A percentile compares a stretch with the other conserved stretches of the same genome.
phyloP scores from a whole-genome alignment of 2,329 filamentous ascomycete genomes.

The Talaromyces sp. region DNA sequence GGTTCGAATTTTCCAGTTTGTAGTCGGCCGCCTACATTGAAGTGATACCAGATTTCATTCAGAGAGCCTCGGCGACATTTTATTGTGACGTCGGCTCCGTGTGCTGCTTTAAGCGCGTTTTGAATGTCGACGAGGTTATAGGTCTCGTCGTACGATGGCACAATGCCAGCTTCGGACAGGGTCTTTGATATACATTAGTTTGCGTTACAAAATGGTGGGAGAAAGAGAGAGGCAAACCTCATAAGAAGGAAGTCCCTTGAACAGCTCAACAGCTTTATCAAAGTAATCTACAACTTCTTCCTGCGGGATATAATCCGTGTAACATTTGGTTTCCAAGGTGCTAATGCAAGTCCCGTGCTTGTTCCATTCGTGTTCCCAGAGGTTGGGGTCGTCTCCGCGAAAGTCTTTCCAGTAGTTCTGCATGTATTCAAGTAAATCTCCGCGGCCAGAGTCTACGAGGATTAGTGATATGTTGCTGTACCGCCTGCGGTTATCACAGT shows the following conservation, averaged over 20 bases:
- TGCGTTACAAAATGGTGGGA: neutral
- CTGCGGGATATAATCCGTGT: slow-evolving; percentile 54
- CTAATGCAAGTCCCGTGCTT: slow-evolving; percentile 74
- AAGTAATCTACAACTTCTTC: slow-evolving; percentile 69
- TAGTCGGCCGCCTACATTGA: slow-evolving; percentile 51
- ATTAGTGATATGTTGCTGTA: slow-evolving; percentile 65
- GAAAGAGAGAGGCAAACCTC: slow-evolving; percentile 32
- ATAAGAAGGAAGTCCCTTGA: slow-evolving; percentile 64
- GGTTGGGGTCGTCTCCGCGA: slow-evolving; percentile 56
- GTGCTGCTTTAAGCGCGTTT: slow-evolving; percentile 50
- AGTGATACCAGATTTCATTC: slow-evolving; percentile 60
- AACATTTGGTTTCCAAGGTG: slow-evolving; percentile 65
- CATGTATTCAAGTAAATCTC: slow-evolving; percentile 62
- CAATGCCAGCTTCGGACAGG: slow-evolving; percentile 58
- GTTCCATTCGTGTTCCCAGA: slow-evolving; percentile 72
- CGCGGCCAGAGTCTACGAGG: slow-evolving; percentile 50
- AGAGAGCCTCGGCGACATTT: slow-evolving; percentile 50
- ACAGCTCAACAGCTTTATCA: slow-evolving; percentile 60
- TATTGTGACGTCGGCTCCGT: slow-evolving; percentile 55
- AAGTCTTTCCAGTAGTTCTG: slow-evolving; percentile 67
- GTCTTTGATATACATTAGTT: slow-evolving; percentile 30
- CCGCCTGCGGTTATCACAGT: slow-evolving; percentile 58
- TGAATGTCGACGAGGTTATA: slow-evolving; percentile 60
- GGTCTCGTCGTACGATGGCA: slow-evolving; percentile 48
- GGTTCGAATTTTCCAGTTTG: slow-evolving; percentile 32